phyloP scores from a whole-genome alignment of 352 stramenopile genomes.

The Globisporangium viniferum region DNA sequence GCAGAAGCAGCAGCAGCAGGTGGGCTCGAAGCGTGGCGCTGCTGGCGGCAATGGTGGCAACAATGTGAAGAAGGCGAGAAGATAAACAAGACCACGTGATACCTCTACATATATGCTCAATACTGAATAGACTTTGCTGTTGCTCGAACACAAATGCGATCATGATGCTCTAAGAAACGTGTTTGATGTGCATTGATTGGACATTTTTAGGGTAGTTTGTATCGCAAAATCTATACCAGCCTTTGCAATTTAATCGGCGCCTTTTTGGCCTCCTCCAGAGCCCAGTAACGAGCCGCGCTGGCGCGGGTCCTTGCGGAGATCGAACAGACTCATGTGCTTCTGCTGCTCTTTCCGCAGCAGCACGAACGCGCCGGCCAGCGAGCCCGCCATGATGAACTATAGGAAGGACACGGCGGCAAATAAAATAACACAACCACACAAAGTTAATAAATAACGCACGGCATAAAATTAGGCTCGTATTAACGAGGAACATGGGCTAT shows the following conservation, averaged over 20 bases:
- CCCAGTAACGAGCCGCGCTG: slow-evolving; percentile 46
- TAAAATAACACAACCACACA: neutral
- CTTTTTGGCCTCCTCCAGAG: slow-evolving; percentile 1
- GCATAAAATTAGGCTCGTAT: neutral
- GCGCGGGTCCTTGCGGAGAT: slow-evolving; percentile 62
- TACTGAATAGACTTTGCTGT: neutral
- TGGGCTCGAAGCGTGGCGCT: neutral
- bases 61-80: neutral
- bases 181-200: neutral
- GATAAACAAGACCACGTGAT: neutral
- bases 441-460: neutral
- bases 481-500: neutral
- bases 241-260: slow-evolving; percentile 7
- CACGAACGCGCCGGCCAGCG: slow-evolving; percentile 41
- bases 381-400: slow-evolving; percentile 50
- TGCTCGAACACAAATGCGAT: neutral
- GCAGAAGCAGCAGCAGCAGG: neutral
- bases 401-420: neutral
- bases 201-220: neutral
- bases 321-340: slow-evolving; percentile 80
- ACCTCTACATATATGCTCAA: neutral
- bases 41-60: neutral
- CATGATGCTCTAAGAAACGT: neutral
- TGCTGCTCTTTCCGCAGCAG: slow-evolving; percentile 57
- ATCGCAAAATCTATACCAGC: neutral